phyloP scores from a whole-genome alignment of 1,284 basidiomycete species.

The Ustilago loliicola region DNA sequence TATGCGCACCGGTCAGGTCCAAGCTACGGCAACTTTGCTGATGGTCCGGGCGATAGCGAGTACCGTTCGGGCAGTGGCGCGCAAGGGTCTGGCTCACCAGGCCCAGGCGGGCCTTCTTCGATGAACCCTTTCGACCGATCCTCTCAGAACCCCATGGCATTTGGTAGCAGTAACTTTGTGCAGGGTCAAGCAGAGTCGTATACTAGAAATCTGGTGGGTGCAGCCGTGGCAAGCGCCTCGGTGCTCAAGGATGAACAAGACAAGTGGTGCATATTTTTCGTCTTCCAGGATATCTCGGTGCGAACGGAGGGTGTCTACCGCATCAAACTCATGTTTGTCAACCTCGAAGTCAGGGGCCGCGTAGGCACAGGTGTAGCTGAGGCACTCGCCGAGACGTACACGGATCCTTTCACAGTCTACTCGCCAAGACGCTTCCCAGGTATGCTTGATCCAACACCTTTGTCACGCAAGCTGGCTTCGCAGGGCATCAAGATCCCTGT shows the following conservation, averaged over 20 bases:
- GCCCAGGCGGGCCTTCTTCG: not conserved
- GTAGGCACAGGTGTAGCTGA: conserved; percentile 56
- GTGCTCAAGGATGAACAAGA: conserved; percentile 63
- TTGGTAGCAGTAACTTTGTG: conserved; percentile 30
- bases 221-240: conserved; percentile 62
- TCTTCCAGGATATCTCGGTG: conserved; percentile 65
- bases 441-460: conserved; percentile 62
- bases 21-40: conserved; percentile 28
- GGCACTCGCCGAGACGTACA: conserved; percentile 63
- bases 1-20: conserved; percentile 22
- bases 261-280: conserved; percentile 64
- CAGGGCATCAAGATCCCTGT: conserved; percentile 67
- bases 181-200: conserved; percentile 49
- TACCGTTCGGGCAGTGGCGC: conserved; percentile 26
- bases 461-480: conserved; percentile 62
- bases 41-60: conserved; percentile 12
- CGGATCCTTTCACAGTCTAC: conserved; percentile 63
- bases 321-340: conserved; percentile 63
- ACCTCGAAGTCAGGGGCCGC: conserved; percentile 58
- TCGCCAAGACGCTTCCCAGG: conserved; percentile 64
- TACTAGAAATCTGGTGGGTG: conserved; percentile 64
- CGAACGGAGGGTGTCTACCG: conserved; percentile 64
- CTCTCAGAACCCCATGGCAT: conserved; percentile 20
- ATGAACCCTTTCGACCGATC: conserved; percentile 22
- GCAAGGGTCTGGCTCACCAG: conserved; percentile 16